Evolutionary conservation across 306 rosid genomes (phyloP), one percentile per base, ranked within the genome.

Genomic region (Datisca glomerata): DNA sequence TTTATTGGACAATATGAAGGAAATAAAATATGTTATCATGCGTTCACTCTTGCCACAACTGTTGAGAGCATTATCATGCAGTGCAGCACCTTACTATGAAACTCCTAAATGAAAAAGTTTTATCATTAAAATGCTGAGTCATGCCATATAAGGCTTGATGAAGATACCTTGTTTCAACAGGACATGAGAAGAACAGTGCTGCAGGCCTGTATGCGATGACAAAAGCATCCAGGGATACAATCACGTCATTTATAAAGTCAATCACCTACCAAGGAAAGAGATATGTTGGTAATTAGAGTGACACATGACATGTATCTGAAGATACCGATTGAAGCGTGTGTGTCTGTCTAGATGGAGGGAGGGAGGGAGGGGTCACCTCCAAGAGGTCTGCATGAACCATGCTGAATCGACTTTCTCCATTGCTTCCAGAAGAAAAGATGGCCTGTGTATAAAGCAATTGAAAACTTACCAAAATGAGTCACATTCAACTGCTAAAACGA

Each of bases 211-310:
- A 80, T 52, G 81, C 79, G 47, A 61, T 29, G 24, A 78, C 60
- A 52, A 80, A 78, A 50, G 86, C 80, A 66, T 91, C 86, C 75
- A 80, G 52, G 41, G 86, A 80, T 51, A 75, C 84, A 54, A 78
- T 57, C 49, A 86, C 96, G 64, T 91, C 98, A 41, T 91, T 84
- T 46, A 91, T 66, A 51, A 80, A 91, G 76, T 91, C 98, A 78
- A 84, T 75, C 49, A 91, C 98, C 98, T 91, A 52, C 43, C 60
- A 51, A 24, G 14, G 39, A 38, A 55, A 45, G 29, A 65, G 24
- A 54, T 21, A 15, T 18, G 23, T 36, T 53, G 52, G 33, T 33
- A 51, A 47, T 36, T 16, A 14, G 28, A 33, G 29, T 8, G 41
- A 28, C 31, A 41, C 12, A 12, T n/a, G n/a, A n/a, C n/a, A n/a